These are phyloP conservation scores for Hydrangea macrophylla DNA, from an alignment of 148 eudicot genomes.

Conservation along the genomic window DNA sequence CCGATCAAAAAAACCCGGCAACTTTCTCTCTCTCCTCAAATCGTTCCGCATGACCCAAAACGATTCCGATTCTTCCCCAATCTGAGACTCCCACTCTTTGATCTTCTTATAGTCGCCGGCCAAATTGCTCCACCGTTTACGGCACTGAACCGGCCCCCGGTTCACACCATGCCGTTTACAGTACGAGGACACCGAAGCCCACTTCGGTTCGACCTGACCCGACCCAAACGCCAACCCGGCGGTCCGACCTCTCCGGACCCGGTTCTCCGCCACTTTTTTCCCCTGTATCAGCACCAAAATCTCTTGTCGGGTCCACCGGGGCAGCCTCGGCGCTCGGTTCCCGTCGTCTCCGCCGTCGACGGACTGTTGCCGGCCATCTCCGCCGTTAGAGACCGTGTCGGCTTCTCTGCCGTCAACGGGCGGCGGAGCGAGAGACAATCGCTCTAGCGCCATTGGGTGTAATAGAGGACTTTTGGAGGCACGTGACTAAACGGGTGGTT, in stretches of 20 bases:
- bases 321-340: constrained; percentile 50
- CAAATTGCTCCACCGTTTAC: constrained; percentile 91
- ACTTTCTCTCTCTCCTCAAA: constrained; percentile 67
- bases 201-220: constrained; percentile 62
- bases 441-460: constrained; percentile 24
- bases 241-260: constrained; percentile 57
- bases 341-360: constrained; percentile 28
- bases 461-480: constrained; percentile 7
- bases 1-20: constrained; percentile 85
- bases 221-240: constrained; percentile 27
- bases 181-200: constrained; percentile 81
- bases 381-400: constrained; percentile 13
- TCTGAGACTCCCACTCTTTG: constrained; percentile 71
- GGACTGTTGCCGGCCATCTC: not conserved
- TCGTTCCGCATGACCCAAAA: constrained; percentile 93
- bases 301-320: constrained; percentile 88
- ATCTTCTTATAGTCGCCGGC: constrained; percentile 93
- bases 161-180: constrained; percentile 85
- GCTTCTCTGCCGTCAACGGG: constrained; percentile 18
- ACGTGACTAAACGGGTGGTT: constrained; percentile 29
- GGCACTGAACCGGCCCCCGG: constrained; percentile 88
- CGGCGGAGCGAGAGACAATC: constrained; percentile 19
- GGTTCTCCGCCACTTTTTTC: constrained; percentile 70
- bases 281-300: constrained; percentile 84
- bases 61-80: constrained; percentile 53